Percentiles rank a stretch among this genome's conserved stretches.
phyloP scores from a whole-genome alignment of 768 basidiomycete genomes.

The Cubamyces sp. region DNA sequence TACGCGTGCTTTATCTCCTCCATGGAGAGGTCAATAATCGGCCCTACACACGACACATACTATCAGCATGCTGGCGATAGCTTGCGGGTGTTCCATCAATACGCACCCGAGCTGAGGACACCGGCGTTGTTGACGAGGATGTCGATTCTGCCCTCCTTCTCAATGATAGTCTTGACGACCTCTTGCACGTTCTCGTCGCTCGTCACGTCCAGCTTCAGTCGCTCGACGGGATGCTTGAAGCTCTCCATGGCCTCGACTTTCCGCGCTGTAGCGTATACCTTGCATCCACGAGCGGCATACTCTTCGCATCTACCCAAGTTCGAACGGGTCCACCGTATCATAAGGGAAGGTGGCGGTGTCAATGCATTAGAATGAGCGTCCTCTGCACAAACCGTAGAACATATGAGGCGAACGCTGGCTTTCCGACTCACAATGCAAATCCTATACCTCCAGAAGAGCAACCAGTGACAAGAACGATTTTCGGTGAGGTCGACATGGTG shows the following conservation, averaged over 20 bases:
- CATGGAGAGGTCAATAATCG: slow-evolving; percentile 57
- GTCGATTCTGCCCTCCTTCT: slow-evolving; percentile 65
- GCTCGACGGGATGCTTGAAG: slow-evolving; percentile 52
- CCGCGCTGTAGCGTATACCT: slow-evolving; percentile 78
- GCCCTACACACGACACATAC: slow-evolving; percentile 35
- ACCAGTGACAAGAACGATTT: slow-evolving; percentile 72
- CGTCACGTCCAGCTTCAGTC: slow-evolving; percentile 63
- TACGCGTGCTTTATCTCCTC: slow-evolving; percentile 59
- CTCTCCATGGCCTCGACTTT: slow-evolving; percentile 61
- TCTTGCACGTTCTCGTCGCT: slow-evolving; percentile 56
- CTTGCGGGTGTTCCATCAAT: slow-evolving; percentile 10
- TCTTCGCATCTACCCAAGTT: slow-evolving; percentile 65
- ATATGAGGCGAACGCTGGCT: not conserved
- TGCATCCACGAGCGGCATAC: slow-evolving; percentile 68
- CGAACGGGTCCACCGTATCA: not conserved
- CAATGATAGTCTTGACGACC: slow-evolving; percentile 55
- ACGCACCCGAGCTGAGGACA: slow-evolving; percentile 45
- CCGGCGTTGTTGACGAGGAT: slow-evolving; percentile 83
- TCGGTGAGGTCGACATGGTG: slow-evolving; percentile 1
- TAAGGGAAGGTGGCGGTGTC: too few species aligned
- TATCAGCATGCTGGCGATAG: not conserved
- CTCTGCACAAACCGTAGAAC: not conserved
- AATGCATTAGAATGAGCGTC: not conserved
- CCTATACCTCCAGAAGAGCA: slow-evolving; percentile 40
- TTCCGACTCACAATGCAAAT: slow-evolving; percentile 21